phyloP scores from a whole-genome alignment of 75 land plant genomes.

The Sequoia sempervirens region DNA sequence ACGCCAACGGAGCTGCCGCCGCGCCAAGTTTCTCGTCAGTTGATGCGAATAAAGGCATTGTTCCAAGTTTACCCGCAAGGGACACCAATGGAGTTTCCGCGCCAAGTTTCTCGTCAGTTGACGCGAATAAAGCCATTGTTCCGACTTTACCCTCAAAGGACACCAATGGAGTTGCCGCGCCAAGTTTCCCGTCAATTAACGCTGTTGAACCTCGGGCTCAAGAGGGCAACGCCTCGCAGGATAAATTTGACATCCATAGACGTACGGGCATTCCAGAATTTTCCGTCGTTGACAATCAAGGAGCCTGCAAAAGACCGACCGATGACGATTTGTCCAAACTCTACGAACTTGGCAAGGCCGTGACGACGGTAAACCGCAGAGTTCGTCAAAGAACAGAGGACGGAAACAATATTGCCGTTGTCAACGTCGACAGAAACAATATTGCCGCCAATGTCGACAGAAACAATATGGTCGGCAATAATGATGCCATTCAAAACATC shows the following conservation, averaged over 20 bases:
- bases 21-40: too few relatives aligned
- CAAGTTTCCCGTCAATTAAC: neutral
- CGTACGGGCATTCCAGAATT: neutral
- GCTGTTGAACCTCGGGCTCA: neutral
- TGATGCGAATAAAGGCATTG: too few relatives aligned
- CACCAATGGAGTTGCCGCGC: too few relatives aligned
- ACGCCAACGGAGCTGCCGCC: neutral
- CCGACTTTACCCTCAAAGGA: too few relatives aligned
- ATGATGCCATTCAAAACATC: too few relatives aligned
- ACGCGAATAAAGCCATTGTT: neutral
- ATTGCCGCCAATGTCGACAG: neutral
- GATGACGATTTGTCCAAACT: slow-evolving; percentile 1
- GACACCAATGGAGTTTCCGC: neutral
- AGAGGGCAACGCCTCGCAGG: neutral
- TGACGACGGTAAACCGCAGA: neutral
- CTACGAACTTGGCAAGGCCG: neutral
- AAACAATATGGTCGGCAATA: neutral
- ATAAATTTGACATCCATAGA: neutral
- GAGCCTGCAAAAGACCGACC: neutral
- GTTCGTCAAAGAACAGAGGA: slow-evolving; percentile 5
- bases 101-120: neutral
- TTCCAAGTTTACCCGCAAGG: too few relatives aligned
- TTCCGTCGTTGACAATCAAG: neutral
- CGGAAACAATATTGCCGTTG: neutral
- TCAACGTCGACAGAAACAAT: neutral